Evolutionary conservation across 495 filamentous ascomycete species (phyloP), one percentile per base, ranked within the genome.

Genomic region (Lophiotrema nucula): DNA sequence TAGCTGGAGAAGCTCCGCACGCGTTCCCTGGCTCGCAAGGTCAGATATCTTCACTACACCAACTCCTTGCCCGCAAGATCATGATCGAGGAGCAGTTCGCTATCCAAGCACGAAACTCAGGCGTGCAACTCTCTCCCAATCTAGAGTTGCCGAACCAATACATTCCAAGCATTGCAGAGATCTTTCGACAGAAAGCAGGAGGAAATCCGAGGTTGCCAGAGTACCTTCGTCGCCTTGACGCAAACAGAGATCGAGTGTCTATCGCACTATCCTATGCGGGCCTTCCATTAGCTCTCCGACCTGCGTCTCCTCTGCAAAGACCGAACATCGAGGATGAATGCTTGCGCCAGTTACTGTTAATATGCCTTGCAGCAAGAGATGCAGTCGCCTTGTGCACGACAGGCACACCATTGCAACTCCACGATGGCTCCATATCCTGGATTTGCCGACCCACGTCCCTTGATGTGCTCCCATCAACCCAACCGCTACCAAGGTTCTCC

Each of bases 361-460:
- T 71, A 4, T 67, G 64, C 15, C 47, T 71, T 0, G 69, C 69
- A 3, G 64, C 67, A 0, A 60, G 54, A n/a, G 69, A 71, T 45
- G 64, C 67, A 12, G 52, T 66, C 12, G 55, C 67, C 5, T 42
- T 71, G 5, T 69, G 66, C 25, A 64, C 69, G 5, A 66, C 66
- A 19, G 69, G 69, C 8, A 49, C 59, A 1, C 61, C 67, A 3
- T 38, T 71, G 3, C 41, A 54, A 37, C 42, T 65, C 31, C 53
- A 64, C 45, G 41, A 69, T 38, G 33, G 58, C 44, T 50, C 48
- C 2, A 41, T 59, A 27, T 55, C 57, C 24, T 71, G 69, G 69
- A 55, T 71, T 8, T 53, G 51, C 33, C 54, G 58, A 23, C 69
- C 69, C 8, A 69, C 67, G 19, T 48, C 52, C 19, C 64, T 69